Percentiles rank a stretch among this genome's conserved stretches.
phyloP scores from a whole-genome alignment of 164 flowering plant genomes.

The Warburgia ugandensis region DNA sequence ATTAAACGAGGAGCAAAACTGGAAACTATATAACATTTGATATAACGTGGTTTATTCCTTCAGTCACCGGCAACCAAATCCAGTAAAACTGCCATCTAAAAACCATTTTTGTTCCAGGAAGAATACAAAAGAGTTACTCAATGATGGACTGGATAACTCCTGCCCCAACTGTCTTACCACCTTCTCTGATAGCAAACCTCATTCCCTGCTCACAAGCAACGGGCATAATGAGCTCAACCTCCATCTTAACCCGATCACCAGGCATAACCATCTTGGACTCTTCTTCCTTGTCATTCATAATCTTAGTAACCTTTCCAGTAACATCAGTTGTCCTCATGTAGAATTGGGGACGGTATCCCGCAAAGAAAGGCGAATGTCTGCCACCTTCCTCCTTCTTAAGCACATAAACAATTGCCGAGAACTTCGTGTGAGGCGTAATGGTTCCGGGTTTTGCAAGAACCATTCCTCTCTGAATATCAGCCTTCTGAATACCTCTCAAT shows the following conservation, averaged over 20 bases:
- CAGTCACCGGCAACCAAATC: too few species aligned
- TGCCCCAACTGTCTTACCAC: constrained; percentile 38
- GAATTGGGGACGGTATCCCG: constrained; percentile 30
- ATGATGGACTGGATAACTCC: constrained; percentile 29
- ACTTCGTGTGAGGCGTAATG: constrained; percentile 33
- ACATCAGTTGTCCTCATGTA: constrained; percentile 39
- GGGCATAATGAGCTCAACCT: constrained; percentile 29
- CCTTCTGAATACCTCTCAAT: constrained; percentile 29
- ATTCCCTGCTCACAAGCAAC: constrained; percentile 36
- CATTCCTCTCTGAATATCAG: constrained; percentile 35
- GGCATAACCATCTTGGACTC: constrained; percentile 38
- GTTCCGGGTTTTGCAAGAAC: constrained; percentile 28
- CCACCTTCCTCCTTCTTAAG: constrained; percentile 38
- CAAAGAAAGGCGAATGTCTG: constrained; percentile 32
- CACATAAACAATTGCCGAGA: constrained; percentile 25
- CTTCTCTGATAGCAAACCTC: constrained; percentile 40
- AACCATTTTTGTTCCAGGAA: too few species aligned
- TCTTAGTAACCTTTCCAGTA: constrained; percentile 24
- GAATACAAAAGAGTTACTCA: constrained; percentile 11
- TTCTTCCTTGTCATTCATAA: constrained; percentile 39
- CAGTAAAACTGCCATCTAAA: too few species aligned
- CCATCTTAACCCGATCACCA: constrained; percentile 34
- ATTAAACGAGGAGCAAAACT: too few species aligned
- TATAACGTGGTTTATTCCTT: too few species aligned
- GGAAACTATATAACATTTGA: too few species aligned